Base-by-base conservation (phyloP, 1,284 basidiomycete species). In the Chiua sp. region DNA sequence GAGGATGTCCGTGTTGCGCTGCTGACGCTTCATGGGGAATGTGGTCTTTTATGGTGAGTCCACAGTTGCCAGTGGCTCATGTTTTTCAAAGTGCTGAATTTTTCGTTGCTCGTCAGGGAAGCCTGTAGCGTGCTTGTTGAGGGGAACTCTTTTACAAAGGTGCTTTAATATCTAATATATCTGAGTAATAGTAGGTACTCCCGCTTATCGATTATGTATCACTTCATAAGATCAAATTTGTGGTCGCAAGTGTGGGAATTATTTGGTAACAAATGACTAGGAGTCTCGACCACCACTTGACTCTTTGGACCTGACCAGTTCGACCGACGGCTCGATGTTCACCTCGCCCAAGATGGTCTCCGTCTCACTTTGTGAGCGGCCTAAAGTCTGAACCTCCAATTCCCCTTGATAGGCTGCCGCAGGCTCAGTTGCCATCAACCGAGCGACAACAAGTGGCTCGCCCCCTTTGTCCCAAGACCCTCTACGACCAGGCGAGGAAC, bases 371-470 rank as follows among this genome's bases (percentile, higher is more conserved):
- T 57, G 64, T 75, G 71, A 75, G 67, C 70, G 62, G 71, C 69
- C 60, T 57, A 76, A 73, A 72, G 72, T 75, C 74, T 75, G 72
- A 74, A 70, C 52, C 60, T 74, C 7, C 2, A 56, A 64, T 72
- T 26, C 26, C 68, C 59, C 63, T 62, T 15, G 73, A 72, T 73
- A 20, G 72, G 67, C 69, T 60, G 64, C 72, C 35, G 69, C 72
- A 39, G 72, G 72, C 63, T 72, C 64, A 55, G 72, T 60, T 65
- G 64, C 74, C 64, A 76, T 49, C 64, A 59, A 62, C 71, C 59
- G 71, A 59, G 63, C 63, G 63, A 71, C 72, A 16, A 66, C 61
- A 75, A 57, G 23, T 62, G 57, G 65, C 60, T 26, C 4, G 47
- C 55, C 22, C 58, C 61, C 55, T 62, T 54, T 13, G 7, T 28